These are phyloP conservation scores for Coemansia sp. DNA, from an alignment of 192 early-diverging fungal genomes.

Conservation along the genomic window DNA sequence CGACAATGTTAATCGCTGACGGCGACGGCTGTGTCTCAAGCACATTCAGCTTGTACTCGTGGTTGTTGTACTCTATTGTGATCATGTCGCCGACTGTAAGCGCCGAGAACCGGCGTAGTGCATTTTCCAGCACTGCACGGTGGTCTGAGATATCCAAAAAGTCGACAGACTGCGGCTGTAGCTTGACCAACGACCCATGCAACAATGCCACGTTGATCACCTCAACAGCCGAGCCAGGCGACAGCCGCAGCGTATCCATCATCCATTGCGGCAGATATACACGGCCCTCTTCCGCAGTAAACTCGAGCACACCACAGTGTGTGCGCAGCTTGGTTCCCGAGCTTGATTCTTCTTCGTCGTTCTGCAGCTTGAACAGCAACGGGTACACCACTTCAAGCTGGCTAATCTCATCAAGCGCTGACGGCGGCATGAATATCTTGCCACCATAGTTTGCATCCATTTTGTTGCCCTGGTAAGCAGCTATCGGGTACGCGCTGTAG, in stretches of 20 bases:
- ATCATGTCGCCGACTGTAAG: conserved; percentile 91
- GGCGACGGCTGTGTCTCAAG: conserved; percentile 83
- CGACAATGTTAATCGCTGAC: conserved; percentile 88
- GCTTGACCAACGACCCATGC: conserved; percentile 86
- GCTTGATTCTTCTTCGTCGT: conserved; percentile 44
- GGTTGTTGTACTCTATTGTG: conserved; percentile 87
- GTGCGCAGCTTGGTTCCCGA: conserved; percentile 50
- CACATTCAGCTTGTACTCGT: conserved; percentile 84
- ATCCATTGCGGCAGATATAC: conserved; percentile 98
- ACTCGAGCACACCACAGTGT: conserved; percentile 97
- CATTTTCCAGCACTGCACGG: conserved; percentile 95
- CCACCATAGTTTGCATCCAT: conserved; percentile 50
- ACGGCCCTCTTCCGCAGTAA: conserved; percentile 95
- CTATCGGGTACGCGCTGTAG: conserved; percentile 52
- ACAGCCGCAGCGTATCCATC: conserved; percentile 83
- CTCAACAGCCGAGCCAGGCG: conserved; percentile 75
- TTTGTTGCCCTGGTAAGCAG: conserved; percentile 32
- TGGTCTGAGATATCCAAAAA: conserved; percentile 98
- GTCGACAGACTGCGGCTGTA: conserved; percentile 94
- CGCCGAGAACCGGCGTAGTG: conserved; percentile 86
- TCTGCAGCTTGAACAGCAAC: conserved; percentile 85
- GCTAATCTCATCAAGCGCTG: conserved; percentile 58
- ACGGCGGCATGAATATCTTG: conserved; percentile 54
- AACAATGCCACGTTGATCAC: conserved; percentile 77
- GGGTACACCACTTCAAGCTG: conserved; percentile 87